A percentile compares a stretch with the other conserved stretches of the same genome.
Conservation (phyloP, 345 rosid species). For the Hypericum perforatum region DNA sequence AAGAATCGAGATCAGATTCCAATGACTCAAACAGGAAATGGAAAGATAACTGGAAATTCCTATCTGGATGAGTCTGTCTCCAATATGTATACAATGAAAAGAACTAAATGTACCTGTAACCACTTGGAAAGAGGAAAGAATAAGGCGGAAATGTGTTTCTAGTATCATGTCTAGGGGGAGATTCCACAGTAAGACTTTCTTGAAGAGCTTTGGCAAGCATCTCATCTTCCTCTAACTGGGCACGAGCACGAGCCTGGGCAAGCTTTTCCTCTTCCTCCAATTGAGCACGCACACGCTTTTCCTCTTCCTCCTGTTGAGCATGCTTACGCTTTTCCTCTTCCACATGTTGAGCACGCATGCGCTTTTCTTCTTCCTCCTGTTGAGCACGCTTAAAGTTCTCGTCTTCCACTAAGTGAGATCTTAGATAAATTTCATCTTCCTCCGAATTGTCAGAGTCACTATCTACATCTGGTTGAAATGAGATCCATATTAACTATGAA, state of each 20-base stretch:
- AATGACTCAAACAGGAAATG: no score
- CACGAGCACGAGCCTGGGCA: constrained; percentile 50
- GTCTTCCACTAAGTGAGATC: neutral
- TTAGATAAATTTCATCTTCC: neutral
- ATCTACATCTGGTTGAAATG: constrained; percentile 16
- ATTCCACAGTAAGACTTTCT: constrained; percentile 53
- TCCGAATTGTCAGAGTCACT: constrained; percentile 5
- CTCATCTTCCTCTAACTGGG: constrained; percentile 89
- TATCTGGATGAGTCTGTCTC: no score
- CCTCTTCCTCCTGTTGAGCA: constrained; percentile 40
- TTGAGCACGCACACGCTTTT: constrained; percentile 35
- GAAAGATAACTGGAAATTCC: no score
- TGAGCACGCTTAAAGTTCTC: neutral
- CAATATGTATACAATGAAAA: neutral
- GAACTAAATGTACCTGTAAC: constrained; percentile 40
- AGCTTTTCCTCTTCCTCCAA: constrained; percentile 87
- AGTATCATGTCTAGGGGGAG: constrained; percentile 46
- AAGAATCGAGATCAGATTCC: no score
- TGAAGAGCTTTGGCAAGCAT: constrained; percentile 80
- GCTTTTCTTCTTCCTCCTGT: constrained; percentile 21
- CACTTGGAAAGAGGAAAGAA: constrained; percentile 45
- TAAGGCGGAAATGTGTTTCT: constrained; percentile 39
- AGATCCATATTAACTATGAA: neutral
- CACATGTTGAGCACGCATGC: constrained; percentile 31
- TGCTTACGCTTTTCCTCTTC: constrained; percentile 21